These are phyloP conservation scores for Diplodia seriata DNA, from an alignment of 2,329 filamentous ascomycete genomes.

Conservation along the genomic window DNA sequence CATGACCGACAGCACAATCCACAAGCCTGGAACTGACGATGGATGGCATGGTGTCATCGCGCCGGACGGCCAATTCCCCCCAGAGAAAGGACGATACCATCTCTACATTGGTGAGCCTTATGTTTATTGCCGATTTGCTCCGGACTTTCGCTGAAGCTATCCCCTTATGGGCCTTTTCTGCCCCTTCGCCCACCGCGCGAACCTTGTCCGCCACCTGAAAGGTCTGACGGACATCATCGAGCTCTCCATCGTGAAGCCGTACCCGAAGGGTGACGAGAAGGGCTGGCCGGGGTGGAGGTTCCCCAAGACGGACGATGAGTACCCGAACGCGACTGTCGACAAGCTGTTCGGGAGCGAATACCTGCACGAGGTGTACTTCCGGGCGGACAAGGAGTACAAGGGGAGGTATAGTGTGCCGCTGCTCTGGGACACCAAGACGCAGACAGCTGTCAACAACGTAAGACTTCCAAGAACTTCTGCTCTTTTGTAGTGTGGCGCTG, in stretches of 20 bases:
- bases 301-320: slow-evolving; percentile 58
- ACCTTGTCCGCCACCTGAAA: slow-evolving; percentile 65
- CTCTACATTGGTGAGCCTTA: slow-evolving; percentile 56
- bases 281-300: slow-evolving; percentile 71
- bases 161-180: slow-evolving; percentile 64
- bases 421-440: slow-evolving; percentile 66
- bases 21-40: slow-evolving; percentile 51
- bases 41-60: slow-evolving; percentile 62
- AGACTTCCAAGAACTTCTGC: not conserved
- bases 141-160: not conserved
- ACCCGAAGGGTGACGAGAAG: slow-evolving; percentile 69
- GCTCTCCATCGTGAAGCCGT: slow-evolving; percentile 67
- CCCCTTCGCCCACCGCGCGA: slow-evolving; percentile 68
- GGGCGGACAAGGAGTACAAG: slow-evolving; percentile 65
- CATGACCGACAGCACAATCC: slow-evolving; percentile 36
- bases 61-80: slow-evolving; percentile 55
- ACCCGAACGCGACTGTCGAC: slow-evolving; percentile 66
- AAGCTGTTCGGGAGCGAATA: slow-evolving; percentile 65
- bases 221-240: slow-evolving; percentile 62
- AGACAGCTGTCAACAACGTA: slow-evolving; percentile 64
- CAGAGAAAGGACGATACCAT: slow-evolving; percentile 61
- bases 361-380: slow-evolving; percentile 69
- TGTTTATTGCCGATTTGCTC: not conserved
- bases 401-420: slow-evolving; percentile 67
- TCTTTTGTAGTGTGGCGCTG: not conserved